Conservation (phyloP, 768 basidiomycete genomes). For the Mycena indigotica region DNA sequence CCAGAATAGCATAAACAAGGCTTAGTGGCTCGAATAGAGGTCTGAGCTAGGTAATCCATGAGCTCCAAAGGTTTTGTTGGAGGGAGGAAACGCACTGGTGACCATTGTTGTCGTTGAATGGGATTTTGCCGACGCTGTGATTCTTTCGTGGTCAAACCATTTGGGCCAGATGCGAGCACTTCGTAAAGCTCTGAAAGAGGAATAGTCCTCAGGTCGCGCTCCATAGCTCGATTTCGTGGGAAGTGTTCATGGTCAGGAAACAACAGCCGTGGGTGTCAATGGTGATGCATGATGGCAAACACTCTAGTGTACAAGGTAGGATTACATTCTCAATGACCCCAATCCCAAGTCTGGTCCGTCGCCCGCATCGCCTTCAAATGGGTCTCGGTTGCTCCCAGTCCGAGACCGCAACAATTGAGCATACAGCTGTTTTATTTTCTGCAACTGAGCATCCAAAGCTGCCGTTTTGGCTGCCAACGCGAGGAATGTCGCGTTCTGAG, state of each 20-base stretch:
- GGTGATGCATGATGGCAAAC: neutral
- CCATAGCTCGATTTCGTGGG: no score
- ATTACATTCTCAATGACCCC: constrained; percentile 22
- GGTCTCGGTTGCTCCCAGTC: constrained; percentile 83
- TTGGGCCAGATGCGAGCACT: neutral
- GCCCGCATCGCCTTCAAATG: constrained; percentile 60
- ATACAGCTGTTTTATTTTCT: constrained; percentile 74
- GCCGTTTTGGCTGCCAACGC: constrained; percentile 78
- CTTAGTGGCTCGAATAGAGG: neutral
- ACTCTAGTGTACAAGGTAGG: neutral
- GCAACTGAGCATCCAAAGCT: constrained; percentile 69
- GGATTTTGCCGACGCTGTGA: no score
- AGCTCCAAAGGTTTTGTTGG: no score
- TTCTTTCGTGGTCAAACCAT: neutral
- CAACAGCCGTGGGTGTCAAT: neutral
- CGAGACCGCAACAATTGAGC: constrained; percentile 78
- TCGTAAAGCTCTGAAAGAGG: neutral
- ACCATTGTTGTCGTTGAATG: no score
- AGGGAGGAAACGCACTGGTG: no score
- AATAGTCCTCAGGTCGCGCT: neutral
- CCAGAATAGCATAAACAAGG: neutral
- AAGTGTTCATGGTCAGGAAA: neutral
- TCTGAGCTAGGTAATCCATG: no score
- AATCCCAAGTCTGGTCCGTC: constrained; percentile 47
- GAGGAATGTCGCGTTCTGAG: constrained; percentile 77